phyloP scores from a whole-genome alignment of 2,329 filamentous ascomycete genomes.

The Colletotrichum phormii region DNA sequence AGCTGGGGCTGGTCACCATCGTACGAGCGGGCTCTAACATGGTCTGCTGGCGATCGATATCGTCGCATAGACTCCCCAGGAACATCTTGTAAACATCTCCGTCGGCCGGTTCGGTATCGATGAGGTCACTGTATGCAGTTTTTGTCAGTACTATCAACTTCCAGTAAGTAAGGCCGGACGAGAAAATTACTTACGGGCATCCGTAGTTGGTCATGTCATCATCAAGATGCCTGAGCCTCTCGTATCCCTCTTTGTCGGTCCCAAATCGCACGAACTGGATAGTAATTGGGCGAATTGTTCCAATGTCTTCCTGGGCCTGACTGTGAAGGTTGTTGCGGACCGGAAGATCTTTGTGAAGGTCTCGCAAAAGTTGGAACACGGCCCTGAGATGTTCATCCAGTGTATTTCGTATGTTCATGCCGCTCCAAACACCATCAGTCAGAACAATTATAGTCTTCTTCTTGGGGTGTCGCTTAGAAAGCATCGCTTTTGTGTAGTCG shows the following conservation, averaged over 20 bases:
- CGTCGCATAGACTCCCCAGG: constrained; percentile 39
- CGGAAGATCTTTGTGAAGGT: background rate
- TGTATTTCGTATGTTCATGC: background rate
- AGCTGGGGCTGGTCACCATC: too few relatives aligned
- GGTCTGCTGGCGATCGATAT: background rate
- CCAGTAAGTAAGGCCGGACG: too few relatives aligned
- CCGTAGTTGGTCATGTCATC: constrained; percentile 2
- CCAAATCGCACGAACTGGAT: constrained; percentile 47
- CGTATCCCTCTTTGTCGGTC: constrained; percentile 37
- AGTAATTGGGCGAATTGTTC: constrained; percentile 39
- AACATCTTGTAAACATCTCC: constrained; percentile 47
- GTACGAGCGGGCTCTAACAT: background rate
- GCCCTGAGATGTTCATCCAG: background rate
- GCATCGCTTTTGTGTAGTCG: background rate
- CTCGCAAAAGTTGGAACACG: background rate
- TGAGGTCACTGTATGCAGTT: constrained; percentile 39
- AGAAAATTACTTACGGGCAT: constrained; percentile 5
- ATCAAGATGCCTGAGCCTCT: constrained; percentile 37
- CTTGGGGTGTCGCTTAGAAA: background rate
- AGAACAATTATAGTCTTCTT: constrained; percentile 20
- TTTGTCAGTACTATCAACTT: background rate
- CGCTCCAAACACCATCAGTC: constrained; percentile 13
- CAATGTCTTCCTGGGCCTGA: background rate
- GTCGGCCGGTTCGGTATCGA: constrained; percentile 41
- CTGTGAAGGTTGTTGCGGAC: too few relatives aligned